These are phyloP conservation scores for Penstemon newberryi DNA, from an alignment of 257 asterid species.

Conservation along the genomic window DNA sequence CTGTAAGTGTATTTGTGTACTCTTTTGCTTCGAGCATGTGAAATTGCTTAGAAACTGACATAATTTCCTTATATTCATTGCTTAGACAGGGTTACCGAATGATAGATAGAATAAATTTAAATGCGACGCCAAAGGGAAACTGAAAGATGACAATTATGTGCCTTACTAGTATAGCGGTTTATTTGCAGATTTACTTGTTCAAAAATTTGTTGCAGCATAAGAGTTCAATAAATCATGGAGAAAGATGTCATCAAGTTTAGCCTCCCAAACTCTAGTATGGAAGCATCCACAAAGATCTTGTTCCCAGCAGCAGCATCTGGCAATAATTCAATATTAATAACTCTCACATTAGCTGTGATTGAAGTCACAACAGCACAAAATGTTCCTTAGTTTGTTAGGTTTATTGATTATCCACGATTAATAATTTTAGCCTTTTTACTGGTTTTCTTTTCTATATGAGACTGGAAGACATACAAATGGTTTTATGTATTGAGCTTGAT, in stretches of 20 bases:
- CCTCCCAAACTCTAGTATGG: neutral
- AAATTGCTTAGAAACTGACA: slow-evolving; percentile 7
- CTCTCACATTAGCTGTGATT: neutral
- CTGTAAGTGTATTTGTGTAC: slow-evolving; percentile 52
- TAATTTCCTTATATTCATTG: slow-evolving; percentile 3
- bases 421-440: neutral
- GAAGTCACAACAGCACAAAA: neutral
- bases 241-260: neutral
- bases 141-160: slow-evolving; percentile 8
- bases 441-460: slow-evolving; percentile 13
- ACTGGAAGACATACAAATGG: slow-evolving; percentile 10
- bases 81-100: neutral
- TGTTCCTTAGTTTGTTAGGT: slow-evolving; percentile 12
- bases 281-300: neutral
- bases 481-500: slow-evolving; percentile 18
- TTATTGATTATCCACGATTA: neutral
- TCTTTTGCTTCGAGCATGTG: slow-evolving; percentile 4
- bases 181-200: slow-evolving; percentile 9
- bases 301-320: neutral
- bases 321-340: neutral
- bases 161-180: neutral
- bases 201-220: neutral
- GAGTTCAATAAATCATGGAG: neutral
- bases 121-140: neutral
- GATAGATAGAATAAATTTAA: neutral